Conservation (phyloP, 257 asterid genomes). For the Jasminum sambac region DNA sequence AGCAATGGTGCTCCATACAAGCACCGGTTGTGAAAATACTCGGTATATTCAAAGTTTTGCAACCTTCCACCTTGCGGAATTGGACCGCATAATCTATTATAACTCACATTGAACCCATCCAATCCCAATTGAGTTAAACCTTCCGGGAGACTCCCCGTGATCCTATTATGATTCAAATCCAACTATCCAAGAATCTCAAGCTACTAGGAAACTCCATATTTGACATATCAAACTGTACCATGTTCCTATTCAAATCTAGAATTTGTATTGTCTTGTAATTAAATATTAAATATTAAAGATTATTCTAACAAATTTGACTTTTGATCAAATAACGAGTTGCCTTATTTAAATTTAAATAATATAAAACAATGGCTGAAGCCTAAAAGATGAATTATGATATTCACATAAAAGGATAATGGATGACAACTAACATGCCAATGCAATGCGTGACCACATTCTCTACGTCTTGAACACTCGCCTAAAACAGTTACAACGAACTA, state of each 20-base stretch:
- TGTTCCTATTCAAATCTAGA: constrained; percentile 50
- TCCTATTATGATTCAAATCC: constrained; percentile 59
- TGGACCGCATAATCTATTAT: constrained; percentile 47
- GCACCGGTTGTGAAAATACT: constrained; percentile 46
- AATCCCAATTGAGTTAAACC: constrained; percentile 28
- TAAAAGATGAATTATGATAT: not conserved
- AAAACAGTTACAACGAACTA: too few relatives aligned
- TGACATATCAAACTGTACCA: constrained; percentile 51
- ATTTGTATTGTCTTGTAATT: constrained; percentile 45
- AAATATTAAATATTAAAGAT: constrained; percentile 36
- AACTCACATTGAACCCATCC: constrained; percentile 51
- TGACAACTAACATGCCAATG: not conserved
- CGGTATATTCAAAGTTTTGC: constrained; percentile 31
- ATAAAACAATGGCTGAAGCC: not conserved
- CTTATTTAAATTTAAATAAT: too few relatives aligned
- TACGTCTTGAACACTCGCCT: too few relatives aligned
- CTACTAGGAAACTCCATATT: constrained; percentile 42
- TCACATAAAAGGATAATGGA: not conserved
- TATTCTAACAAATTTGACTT: constrained; percentile 24
- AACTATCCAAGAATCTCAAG: constrained; percentile 43
- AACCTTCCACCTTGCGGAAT: constrained; percentile 46
- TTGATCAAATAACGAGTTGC: not conserved
- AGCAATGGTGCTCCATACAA: constrained; percentile 43
- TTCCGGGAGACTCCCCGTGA: constrained; percentile 47
- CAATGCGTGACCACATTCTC: not conserved